Conservation (phyloP, 768 basidiomycete species). For the Xerocomellus amylosporus region DNA sequence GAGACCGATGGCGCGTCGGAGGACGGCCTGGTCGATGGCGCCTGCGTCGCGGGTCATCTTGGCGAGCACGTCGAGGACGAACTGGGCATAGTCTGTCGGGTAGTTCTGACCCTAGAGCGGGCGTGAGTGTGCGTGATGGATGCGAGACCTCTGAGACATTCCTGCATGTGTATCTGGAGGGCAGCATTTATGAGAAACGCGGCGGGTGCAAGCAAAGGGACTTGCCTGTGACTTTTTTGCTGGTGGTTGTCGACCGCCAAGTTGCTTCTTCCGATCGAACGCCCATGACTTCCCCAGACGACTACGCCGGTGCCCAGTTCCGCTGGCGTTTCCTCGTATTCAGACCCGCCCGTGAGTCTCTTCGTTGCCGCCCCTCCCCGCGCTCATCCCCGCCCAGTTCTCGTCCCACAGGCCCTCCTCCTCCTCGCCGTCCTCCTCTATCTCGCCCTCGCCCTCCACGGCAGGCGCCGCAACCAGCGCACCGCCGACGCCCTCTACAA, state of each 20-base stretch:
- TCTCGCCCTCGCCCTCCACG: slow-evolving; percentile 53
- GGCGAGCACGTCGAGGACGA: slow-evolving; percentile 55
- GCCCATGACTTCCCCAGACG: slow-evolving; percentile 17
- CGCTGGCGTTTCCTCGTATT: slow-evolving; percentile 76
- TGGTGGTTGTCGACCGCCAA: slow-evolving; percentile 8
- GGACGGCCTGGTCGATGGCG: slow-evolving; percentile 55
- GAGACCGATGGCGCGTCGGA: slow-evolving; percentile 64
- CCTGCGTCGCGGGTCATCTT: slow-evolving; percentile 46
- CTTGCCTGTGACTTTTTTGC: slow-evolving; percentile 18
- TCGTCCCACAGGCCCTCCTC: slow-evolving; percentile 63
- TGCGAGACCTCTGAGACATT: slow-evolving; percentile 6
- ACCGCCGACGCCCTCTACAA: slow-evolving; percentile 66
- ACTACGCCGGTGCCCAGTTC: slow-evolving; percentile 76
- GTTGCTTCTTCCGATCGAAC: background rate
- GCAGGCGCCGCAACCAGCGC: slow-evolving; percentile 54
- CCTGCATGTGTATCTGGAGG: slow-evolving; percentile 32
- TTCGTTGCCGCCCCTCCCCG: background rate
- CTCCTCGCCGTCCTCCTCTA: slow-evolving; percentile 55
- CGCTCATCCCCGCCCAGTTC: slow-evolving; percentile 39
- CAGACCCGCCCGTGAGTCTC: slow-evolving; percentile 65
- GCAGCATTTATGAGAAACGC: slow-evolving; percentile 12
- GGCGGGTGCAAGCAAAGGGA: slow-evolving; percentile 1
- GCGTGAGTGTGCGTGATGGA: background rate
- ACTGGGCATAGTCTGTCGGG: slow-evolving; percentile 59
- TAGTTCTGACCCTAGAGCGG: slow-evolving; percentile 31